Conservation (phyloP, 768 basidiomycete genomes). For the Suillus americanus region DNA sequence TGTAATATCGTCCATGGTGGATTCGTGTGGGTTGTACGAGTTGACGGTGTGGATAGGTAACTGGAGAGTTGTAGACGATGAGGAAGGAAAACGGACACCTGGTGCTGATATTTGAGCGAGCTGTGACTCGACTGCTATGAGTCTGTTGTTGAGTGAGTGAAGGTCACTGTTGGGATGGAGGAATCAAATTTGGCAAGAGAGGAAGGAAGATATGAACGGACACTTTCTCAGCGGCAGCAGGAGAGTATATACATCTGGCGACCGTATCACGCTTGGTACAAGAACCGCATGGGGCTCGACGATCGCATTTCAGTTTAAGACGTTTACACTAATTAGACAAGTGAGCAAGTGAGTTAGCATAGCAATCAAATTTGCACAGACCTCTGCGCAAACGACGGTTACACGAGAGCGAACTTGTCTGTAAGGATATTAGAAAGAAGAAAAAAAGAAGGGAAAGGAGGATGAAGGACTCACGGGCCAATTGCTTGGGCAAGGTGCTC, state of each 20-base stretch:
- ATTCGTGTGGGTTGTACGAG: conserved; percentile 21
- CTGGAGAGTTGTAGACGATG: conserved; percentile 27
- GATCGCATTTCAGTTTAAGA: conserved; percentile 83
- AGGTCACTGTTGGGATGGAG: conserved; percentile 51
- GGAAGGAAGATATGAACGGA: conserved; percentile 33
- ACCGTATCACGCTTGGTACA: conserved; percentile 81
- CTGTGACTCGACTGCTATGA: conserved; percentile 66
- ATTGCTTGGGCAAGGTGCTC: conserved; percentile 1
- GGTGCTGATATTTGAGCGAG: conserved; percentile 47
- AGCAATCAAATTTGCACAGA: conserved; percentile 27
- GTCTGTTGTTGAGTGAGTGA: conserved; percentile 79
- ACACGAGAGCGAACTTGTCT: conserved; percentile 75
- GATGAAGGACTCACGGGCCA: conserved; percentile 31
- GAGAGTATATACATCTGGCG: conserved; percentile 70
- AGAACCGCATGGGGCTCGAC: conserved; percentile 72
- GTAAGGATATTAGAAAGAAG: conserved; percentile 10
- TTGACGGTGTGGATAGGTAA: conserved; percentile 40
- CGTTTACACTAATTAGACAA: conserved; percentile 70
- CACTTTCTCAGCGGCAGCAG: conserved; percentile 86
- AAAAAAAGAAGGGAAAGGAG: conserved; percentile 11
- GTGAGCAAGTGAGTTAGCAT: background rate
- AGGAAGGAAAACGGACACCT: conserved; percentile 20
- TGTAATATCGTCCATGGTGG: conserved; percentile 53
- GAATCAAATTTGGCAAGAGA: background rate
- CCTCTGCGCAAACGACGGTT: conserved; percentile 83